Evolutionary conservation across 805 yeast genomes (phyloP), one percentile per base, ranked within the genome.

Genomic region (Nakazawaea laoshanensis): DNA sequence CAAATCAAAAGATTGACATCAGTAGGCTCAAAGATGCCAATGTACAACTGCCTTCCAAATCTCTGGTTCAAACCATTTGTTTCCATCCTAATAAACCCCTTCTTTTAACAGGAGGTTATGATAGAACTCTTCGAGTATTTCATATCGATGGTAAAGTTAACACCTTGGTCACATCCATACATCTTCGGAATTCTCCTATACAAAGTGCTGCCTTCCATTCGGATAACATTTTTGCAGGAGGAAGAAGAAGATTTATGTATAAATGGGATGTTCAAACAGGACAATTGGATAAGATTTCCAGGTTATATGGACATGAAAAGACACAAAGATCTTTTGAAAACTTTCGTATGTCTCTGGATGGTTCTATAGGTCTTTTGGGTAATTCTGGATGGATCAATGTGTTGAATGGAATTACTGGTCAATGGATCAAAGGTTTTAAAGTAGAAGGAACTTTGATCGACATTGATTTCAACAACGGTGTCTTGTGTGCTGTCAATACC

Each of bases 341-440:
- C 46, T 89, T 92, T 58, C 76, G 77, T 49, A 40, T 83, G 12
- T 82, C 92, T 16, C 79, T 79, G 0, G 67, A 69, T 43, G 96
- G 96, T 11, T 59, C 57, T 23, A 61, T 92, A 22, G 94, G 86
- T 2, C 58, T 92, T 30, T 63, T 73, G 24, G 98, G 97, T 46
- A 75, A 76, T 40, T 74, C 79, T 36, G 99, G 99, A 21, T 89
- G 95, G 92, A 67, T 92, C 40, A 89, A 89, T 51, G 51, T 94
- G 4, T 50, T 92, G 19, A 76, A 79, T 29, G 80, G 92, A 2
- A 46, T 61, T 5, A 79, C 85, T 0, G 94, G 95, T n/a, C 87
- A 83, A 46, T 88, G 92, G 82, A 52, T 85, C 14, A 70, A 74
- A 29, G 95, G 89, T 2, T 86, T 86, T 50, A 89, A 89, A 53